phyloP scores from a whole-genome alignment of 2,329 filamentous ascomycete species.

The Xenoacremonium recifei region DNA sequence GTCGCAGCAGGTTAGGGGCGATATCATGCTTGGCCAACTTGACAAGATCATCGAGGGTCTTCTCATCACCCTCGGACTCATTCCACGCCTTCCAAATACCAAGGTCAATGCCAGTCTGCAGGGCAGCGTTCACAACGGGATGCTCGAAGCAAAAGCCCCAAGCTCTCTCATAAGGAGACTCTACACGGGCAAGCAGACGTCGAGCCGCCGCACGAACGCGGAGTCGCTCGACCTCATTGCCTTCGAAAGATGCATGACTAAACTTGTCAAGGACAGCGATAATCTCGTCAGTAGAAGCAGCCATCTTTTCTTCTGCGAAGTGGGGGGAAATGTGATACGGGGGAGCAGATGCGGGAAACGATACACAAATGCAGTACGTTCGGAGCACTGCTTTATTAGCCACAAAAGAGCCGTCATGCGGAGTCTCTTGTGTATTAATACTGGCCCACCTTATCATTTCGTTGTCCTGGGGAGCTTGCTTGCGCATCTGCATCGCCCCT shows the following conservation, averaged over 20 bases:
- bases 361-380: too few relatives aligned
- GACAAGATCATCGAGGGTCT: constrained; percentile 11
- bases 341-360: too few relatives aligned
- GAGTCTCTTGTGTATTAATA: too few relatives aligned
- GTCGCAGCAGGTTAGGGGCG: constrained; percentile 11
- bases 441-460: too few relatives aligned
- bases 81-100: constrained; percentile 17
- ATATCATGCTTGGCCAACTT: constrained; percentile 6
- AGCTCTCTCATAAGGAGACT: constrained; percentile 14
- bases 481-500: too few relatives aligned
- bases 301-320: too few relatives aligned
- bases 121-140: constrained; percentile 12
- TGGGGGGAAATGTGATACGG: too few relatives aligned
- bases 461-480: too few relatives aligned
- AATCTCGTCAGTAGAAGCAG: too few relatives aligned
- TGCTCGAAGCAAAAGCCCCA: constrained; percentile 20
- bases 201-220: constrained; percentile 13
- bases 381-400: too few relatives aligned
- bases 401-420: too few relatives aligned
- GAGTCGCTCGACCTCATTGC: constrained; percentile 15
- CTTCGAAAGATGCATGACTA: constrained; percentile 1
- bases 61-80: constrained; percentile 4
- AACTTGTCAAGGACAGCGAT: too few relatives aligned
- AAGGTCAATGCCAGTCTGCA: constrained; percentile 12
- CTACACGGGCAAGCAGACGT: constrained; percentile 9